Evolutionary conservation across 1,139 yeast genomes (phyloP), one percentile per base, ranked within the genome.

Genomic region (Nakaseomyces bracarensis): DNA sequence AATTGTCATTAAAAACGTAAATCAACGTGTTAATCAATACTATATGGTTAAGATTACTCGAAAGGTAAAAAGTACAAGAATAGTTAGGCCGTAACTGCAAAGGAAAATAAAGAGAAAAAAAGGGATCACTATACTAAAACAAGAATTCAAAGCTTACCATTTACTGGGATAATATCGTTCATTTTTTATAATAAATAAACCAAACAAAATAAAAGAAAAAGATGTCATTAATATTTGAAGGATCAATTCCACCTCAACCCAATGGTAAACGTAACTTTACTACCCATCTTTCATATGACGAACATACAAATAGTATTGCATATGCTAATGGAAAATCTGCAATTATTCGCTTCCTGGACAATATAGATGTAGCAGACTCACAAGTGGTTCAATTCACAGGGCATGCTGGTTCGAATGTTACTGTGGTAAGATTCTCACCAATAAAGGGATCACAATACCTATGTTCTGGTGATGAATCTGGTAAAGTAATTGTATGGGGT

Each of bases 381-480:
- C 34, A 41, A 4, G 55, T 53, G 2, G 63, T 71, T 14, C 95
- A 86, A 57, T 87, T 82, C 64, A 74, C 75, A 10, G 80, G 76
- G 41, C 98, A 91, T 63, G 60, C 57, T 3, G 72, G 73, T 34
- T 69, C 70, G 30, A 65, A 74, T 28, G 83, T 94, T 21, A 82
- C 94, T 0, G 95, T 82, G 4, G 96, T 93, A 9, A 74, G 77
- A 34, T 86, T 91, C 60, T 71, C 95, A 1, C 95, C 97, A 2
- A 46, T 54, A 9, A 41, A 46, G 22, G 79, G 89, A 11, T 97
- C 98, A 1, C 82, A 72, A 62, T 89, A 85, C 61, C 67, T 91
- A 25, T 96, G 96, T 2, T 82, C 95, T 2, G 98, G 96, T 36
- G 99, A 91, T 58, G 86, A 79, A 52, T 66, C 79, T 9, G 98